Evolutionary conservation across 441 rosid genomes (phyloP).

Genomic region (Geranium incanum): DNA sequence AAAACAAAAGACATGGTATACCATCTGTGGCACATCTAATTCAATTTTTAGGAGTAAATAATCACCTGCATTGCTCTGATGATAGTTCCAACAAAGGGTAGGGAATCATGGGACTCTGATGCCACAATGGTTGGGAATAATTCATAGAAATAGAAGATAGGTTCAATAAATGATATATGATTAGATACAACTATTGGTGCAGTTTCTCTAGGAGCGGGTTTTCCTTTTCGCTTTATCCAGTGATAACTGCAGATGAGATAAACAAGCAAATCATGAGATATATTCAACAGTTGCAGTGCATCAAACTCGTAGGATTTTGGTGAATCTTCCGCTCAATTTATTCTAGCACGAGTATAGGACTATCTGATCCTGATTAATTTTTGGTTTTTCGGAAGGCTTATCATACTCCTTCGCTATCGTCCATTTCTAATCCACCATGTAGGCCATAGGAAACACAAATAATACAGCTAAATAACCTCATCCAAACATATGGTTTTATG

Average conservation of each 20-base stretch:
- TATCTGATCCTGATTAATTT: too few relatives aligned
- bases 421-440: too few relatives aligned
- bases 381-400: too few relatives aligned
- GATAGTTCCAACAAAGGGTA: slow-evolving; percentile 92
- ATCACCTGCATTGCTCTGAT: slow-evolving; percentile 97
- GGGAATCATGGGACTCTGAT: slow-evolving; percentile 79
- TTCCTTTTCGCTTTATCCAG: slow-evolving; percentile 91
- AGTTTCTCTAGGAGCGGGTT: slow-evolving; percentile 72
- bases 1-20: neutral
- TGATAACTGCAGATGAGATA: slow-evolving; percentile 54
- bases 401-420: too few relatives aligned
- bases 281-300: too few relatives aligned
- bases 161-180: slow-evolving; percentile 84
- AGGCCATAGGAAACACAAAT: too few relatives aligned
- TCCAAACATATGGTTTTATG: too few relatives aligned
- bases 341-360: too few relatives aligned
- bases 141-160: slow-evolving; percentile 89
- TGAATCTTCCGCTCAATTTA: too few relatives aligned
- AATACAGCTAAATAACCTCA: too few relatives aligned
- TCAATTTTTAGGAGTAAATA: neutral
- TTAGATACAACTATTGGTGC: slow-evolving; percentile 93
- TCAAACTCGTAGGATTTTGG: too few relatives aligned
- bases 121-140: slow-evolving; percentile 92
- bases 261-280: neutral
- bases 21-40: neutral